Evolutionary conservation across 2,329 filamentous ascomycete species (phyloP).

Genomic region (Magnaporthales sp.): DNA sequence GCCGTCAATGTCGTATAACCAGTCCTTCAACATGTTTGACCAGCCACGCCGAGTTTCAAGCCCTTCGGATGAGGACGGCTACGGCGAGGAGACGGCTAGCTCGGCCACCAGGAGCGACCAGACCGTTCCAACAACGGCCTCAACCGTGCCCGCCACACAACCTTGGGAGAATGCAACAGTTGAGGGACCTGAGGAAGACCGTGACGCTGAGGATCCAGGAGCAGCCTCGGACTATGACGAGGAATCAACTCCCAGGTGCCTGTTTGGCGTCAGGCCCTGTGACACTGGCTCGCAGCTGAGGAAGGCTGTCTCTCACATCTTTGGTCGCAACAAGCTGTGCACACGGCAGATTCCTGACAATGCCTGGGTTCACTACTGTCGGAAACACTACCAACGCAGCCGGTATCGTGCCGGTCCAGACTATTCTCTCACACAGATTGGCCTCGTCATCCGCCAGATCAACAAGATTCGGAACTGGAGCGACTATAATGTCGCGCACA

Average conservation of each 20-base stretch:
- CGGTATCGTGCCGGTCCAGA: slow-evolving; percentile 58
- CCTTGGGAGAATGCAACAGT: neutral
- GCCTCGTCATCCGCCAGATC: slow-evolving; percentile 55
- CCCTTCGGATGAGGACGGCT: slow-evolving; percentile 1
- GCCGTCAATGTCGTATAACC: neutral
- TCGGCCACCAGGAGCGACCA: neutral
- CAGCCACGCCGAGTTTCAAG: neutral
- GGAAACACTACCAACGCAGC: slow-evolving; percentile 74
- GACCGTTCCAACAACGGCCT: neutral
- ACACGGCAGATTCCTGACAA: slow-evolving; percentile 60
- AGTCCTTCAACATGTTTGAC: neutral
- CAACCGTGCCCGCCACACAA: neutral
- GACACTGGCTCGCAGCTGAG: slow-evolving; percentile 53
- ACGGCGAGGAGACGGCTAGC: neutral
- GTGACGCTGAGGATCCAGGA: neutral
- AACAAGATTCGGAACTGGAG: slow-evolving; percentile 56
- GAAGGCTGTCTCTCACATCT: slow-evolving; percentile 74
- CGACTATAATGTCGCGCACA: slow-evolving; percentile 31
- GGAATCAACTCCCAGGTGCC: neutral
- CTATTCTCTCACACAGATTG: slow-evolving; percentile 53
- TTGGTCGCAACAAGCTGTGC: slow-evolving; percentile 73
- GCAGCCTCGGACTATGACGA: slow-evolving; percentile 3
- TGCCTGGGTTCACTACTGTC: slow-evolving; percentile 70
- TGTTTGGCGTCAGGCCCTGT: slow-evolving; percentile 25
- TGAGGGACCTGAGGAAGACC: neutral